A percentile compares a stretch with the other conserved stretches of the same genome.
phyloP scores from a whole-genome alignment of 495 filamentous ascomycete species.

The Letharia columbiana region DNA sequence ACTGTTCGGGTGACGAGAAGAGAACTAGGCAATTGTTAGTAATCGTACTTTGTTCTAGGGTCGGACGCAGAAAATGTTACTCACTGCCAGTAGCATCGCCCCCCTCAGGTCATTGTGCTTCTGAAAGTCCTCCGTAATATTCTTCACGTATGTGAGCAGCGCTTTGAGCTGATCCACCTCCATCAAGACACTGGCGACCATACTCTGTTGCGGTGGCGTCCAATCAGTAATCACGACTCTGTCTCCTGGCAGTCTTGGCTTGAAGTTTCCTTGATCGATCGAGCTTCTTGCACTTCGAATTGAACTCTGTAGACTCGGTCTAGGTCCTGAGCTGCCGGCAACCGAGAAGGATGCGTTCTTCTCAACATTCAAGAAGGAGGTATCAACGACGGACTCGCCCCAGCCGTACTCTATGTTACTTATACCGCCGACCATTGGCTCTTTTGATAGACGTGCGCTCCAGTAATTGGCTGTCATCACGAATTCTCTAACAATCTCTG shows the following conservation, averaged over 20 bases:
- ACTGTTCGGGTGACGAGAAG: constrained; percentile 73
- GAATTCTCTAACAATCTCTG: constrained; percentile 90
- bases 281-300: constrained; percentile 55
- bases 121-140: constrained; percentile 76
- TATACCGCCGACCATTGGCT: constrained; percentile 82
- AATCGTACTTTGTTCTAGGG: not conserved
- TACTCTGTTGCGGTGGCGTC: constrained; percentile 84
- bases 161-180: constrained; percentile 76
- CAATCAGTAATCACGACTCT: constrained; percentile 80
- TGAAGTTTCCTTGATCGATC: constrained; percentile 54
- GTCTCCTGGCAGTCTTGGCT: constrained; percentile 73
- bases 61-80: constrained; percentile 22
- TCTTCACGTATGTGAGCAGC: constrained; percentile 68
- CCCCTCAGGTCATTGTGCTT: constrained; percentile 78
- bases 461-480: constrained; percentile 96
- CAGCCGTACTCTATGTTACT: constrained; percentile 98
- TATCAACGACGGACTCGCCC: constrained; percentile 82
- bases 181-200: constrained; percentile 66
- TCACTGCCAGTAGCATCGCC: constrained; percentile 73
- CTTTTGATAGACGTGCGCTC: constrained; percentile 86
- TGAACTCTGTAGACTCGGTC: constrained; percentile 62
- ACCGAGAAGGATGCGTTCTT: constrained; percentile 38
- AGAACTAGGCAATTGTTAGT: constrained; percentile 44
- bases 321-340: constrained; percentile 31
- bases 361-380: constrained; percentile 50